Percentiles rank a stretch among this genome's conserved stretches.
Evolutionary conservation across 495 filamentous ascomycete genomes (phyloP).

Genomic region (Aspergillus baeticus): DNA sequence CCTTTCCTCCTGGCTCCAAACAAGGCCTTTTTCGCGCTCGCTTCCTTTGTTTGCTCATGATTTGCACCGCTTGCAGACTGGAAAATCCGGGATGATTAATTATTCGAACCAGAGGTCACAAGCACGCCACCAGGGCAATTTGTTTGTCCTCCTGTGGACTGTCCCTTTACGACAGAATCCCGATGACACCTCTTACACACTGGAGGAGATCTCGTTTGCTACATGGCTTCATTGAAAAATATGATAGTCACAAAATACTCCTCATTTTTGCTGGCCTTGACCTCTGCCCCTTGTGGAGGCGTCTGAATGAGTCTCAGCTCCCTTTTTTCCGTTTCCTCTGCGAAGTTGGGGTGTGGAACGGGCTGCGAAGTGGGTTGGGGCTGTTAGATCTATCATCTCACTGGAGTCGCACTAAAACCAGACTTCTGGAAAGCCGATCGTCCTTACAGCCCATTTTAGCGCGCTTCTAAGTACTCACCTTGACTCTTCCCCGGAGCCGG

Average conservation of each 20-base stretch:
- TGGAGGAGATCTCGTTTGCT: background rate
- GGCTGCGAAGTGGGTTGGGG: slow-evolving; percentile 24
- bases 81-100: too few species aligned
- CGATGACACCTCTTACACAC: background rate
- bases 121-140: background rate
- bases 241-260: background rate
- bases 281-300: background rate
- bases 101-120: background rate
- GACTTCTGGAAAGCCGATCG: slow-evolving; percentile 40
- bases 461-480: slow-evolving; percentile 28
- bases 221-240: background rate
- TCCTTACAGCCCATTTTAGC: slow-evolving; percentile 40
- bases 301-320: background rate
- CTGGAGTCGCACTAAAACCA: slow-evolving; percentile 42
- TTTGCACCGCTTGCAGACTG: background rate
- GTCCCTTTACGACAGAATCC: background rate
- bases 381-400: slow-evolving; percentile 49
- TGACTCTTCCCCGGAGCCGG: slow-evolving; percentile 42
- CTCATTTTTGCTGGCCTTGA: too few species aligned
- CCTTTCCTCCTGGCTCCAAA: background rate
- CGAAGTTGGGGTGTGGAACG: slow-evolving; percentile 11
- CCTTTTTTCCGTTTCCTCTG: slow-evolving; percentile 3
- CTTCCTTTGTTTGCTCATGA: slow-evolving; percentile 6
- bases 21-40: slow-evolving; percentile 8
- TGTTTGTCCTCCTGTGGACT: background rate